Conservation (phyloP, 306 rosid species). For the Dalbergia cochinchinensis region DNA sequence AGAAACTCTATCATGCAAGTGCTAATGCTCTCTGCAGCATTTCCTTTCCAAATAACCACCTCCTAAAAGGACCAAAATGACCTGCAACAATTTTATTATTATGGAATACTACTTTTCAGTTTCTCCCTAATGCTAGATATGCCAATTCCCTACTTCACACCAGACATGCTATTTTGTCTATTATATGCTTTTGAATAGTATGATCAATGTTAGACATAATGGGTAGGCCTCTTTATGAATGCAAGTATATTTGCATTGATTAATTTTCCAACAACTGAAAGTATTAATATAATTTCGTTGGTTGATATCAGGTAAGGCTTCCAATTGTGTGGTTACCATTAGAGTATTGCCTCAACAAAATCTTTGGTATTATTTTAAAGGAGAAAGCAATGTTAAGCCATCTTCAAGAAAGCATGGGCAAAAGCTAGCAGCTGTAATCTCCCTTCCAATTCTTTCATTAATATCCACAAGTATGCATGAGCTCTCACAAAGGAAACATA, state of each 20-base stretch:
- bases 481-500: constrained; percentile 18
- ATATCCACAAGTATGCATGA: constrained; percentile 14
- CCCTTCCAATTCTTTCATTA: not conserved
- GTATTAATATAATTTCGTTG: constrained; percentile 13
- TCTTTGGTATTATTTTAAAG: not conserved
- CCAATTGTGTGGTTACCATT: constrained; percentile 2
- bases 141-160: not conserved
- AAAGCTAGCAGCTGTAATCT: not conserved
- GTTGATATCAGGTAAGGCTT: not conserved
- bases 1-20: no score
- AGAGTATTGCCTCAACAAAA: not conserved
- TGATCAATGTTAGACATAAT: not conserved
- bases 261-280: constrained; percentile 7
- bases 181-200: not conserved
- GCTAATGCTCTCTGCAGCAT: no score
- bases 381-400: constrained; percentile 21
- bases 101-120: not conserved
- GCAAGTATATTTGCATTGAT: not conserved
- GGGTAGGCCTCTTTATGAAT: not conserved
- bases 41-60: not conserved
- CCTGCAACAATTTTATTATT: no score
- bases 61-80: no score
- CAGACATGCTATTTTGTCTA: not conserved
- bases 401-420: constrained; percentile 19
- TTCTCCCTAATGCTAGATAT: not conserved